A percentile compares a stretch with the other conserved stretches of the same genome.
Evolutionary conservation across 2,329 filamentous ascomycete genomes (phyloP).

Genomic region (Phialophora verrucosa): DNA sequence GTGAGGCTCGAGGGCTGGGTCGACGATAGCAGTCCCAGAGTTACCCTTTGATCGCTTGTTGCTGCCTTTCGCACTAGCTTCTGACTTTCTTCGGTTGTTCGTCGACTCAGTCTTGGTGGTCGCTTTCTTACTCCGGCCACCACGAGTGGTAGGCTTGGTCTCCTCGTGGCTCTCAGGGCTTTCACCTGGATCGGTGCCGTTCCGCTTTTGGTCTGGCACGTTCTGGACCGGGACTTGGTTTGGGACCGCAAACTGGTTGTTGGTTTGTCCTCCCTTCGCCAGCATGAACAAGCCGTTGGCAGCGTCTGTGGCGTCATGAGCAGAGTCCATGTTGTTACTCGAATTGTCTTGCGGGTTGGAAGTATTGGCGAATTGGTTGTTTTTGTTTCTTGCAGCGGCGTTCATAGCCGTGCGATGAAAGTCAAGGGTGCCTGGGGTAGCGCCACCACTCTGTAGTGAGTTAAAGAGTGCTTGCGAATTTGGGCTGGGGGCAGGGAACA

Average conservation of each 20-base stretch:
- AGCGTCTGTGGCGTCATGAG: conserved; percentile 89
- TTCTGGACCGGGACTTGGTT: conserved; percentile 52
- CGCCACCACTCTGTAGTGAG: conserved; percentile 76
- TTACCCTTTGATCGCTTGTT: conserved; percentile 76
- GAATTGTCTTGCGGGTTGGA: conserved; percentile 51
- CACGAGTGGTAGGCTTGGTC: conserved; percentile 65
- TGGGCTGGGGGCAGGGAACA: conserved; percentile 92
- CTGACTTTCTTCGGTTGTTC: conserved; percentile 78
- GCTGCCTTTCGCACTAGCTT: conserved; percentile 68
- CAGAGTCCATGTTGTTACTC: conserved; percentile 61
- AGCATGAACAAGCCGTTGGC: conserved; percentile 93
- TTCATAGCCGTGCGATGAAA: conserved; percentile 93
- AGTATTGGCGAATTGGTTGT: conserved; percentile 53
- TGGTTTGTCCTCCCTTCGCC: conserved; percentile 67
- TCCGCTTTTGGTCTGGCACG: conserved; percentile 53
- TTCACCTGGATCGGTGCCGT: conserved; percentile 57
- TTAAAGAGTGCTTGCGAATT: conserved; percentile 84
- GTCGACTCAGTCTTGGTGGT: conserved; percentile 53
- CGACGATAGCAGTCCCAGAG: conserved; percentile 49
- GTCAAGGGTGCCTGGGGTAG: conserved; percentile 88
- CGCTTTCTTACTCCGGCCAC: conserved; percentile 68
- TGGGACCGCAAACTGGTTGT: conserved; percentile 58
- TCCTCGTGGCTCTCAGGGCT: conserved; percentile 75
- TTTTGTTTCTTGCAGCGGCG: conserved; percentile 71
- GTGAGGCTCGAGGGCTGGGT: conserved; percentile 51